Base-by-base conservation (phyloP, 179 eudicot genomes). In the Heliamphora pulchella region DNA sequence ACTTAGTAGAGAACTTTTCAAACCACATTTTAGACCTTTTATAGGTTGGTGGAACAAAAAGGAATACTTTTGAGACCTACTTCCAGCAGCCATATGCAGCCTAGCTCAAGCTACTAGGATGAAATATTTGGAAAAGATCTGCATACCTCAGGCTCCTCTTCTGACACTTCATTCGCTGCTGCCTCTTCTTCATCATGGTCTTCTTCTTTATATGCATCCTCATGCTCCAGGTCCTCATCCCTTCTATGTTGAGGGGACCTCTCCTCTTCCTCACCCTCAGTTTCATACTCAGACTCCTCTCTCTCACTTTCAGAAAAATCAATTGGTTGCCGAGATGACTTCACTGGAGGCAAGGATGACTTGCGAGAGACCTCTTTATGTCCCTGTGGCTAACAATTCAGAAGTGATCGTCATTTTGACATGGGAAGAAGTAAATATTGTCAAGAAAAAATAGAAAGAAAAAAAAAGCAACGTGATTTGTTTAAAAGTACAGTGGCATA, bases 271-370 rank as follows among this genome's bases (percentile, higher is more conserved):
- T 93, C 99, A 63, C 89, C 98, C 41, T 97, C 99, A 47, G 94
- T 92, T 91, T 97, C 98, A 86, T 97, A 97, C 86, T 96, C 97
- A 39, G 98, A 92, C 63, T 88, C 97, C 82, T 91, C 98, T 78
- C 86, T 87, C 81, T 97, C 99, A 78, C 97, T 94, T 22, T 91
- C 98, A 62, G 92, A 90, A 89, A 88, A 87, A 64, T 94, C 91
- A 48, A 89, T 89, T 71, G 96, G 95, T 54, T 91, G 95, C 46
- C 91, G 89, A 59, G 98, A 91, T 68, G 91, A 48, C 83, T 88
- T 92, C 20, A 79, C 81, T 76, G 84, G 82, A 11, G 86, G 64
- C 71, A 87, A 58, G 67, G 91, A 87, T 71, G 91, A 88, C 83
- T 90, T 94, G 57, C 90, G 88, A 71, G 93, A 86, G 67, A 83